Evolutionary conservation across 345 rosid genomes (phyloP).

Genomic region (Adansonia digitata): DNA sequence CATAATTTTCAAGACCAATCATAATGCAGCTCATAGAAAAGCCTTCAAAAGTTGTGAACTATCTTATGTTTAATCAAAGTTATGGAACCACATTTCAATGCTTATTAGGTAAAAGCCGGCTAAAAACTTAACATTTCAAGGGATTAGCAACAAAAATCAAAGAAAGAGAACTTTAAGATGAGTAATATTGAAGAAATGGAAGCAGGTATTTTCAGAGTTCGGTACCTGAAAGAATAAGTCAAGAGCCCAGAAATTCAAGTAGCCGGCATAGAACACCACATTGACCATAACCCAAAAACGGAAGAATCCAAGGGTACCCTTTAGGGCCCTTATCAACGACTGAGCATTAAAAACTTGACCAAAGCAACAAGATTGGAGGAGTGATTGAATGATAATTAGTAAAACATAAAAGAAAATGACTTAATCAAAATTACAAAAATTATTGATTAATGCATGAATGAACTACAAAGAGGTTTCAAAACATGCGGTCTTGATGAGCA

Average conservation of each 20-base stretch:
- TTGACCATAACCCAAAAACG: conserved; percentile 6
- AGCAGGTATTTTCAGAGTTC: conserved; percentile 16
- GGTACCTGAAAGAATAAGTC: conserved; percentile 36
- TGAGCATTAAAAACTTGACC: conserved; percentile 35
- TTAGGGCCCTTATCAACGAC: conserved; percentile 29
- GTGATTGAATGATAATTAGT: conserved; percentile 5
- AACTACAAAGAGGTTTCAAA: conserved; percentile 11
- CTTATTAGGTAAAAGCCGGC: conserved; percentile 20
- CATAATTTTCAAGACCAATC: conserved; percentile 16
- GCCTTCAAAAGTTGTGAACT: background rate
- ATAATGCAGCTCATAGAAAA: conserved; percentile 19
- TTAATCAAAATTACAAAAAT: background rate
- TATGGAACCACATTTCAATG: conserved; percentile 25
- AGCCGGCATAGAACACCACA: conserved; percentile 17
- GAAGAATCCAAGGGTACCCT: conserved; percentile 4
- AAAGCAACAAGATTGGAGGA: conserved; percentile 24
- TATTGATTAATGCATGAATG: conserved; percentile 7
- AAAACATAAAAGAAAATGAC: background rate
- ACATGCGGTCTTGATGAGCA: background rate
- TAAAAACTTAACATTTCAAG: conserved; percentile 12
- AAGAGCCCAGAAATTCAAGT: conserved; percentile 17
- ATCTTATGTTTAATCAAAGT: conserved; percentile 9
- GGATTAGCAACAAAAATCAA: conserved; percentile 9
- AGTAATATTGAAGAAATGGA: conserved; percentile 8
- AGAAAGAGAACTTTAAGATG: conserved; percentile 9